Percentiles rank a stretch among this genome's conserved stretches.
phyloP scores from a whole-genome alignment of 371 early-diverging fungal species.

The Smittium mucronatum region DNA sequence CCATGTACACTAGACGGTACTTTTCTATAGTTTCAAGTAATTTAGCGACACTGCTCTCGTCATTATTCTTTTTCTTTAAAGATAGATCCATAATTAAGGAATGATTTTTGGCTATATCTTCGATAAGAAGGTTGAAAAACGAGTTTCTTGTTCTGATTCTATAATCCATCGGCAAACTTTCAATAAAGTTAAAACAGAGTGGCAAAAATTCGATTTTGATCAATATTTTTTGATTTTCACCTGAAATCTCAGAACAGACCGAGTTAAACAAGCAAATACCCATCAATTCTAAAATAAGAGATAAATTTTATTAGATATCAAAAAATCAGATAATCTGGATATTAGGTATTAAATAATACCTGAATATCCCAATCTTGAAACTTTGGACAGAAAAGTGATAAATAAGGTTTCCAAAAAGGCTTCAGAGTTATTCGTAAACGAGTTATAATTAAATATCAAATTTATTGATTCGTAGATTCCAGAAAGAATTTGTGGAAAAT shows the following conservation, averaged over 20 bases:
- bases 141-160: background rate
- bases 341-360: background rate
- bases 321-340: too few relatives aligned
- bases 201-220: background rate
- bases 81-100: background rate
- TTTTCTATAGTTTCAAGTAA: background rate
- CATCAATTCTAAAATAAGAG: background rate
- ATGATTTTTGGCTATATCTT: background rate
- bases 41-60: background rate
- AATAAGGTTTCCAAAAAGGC: too few relatives aligned
- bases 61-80: background rate
- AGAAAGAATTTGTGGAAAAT: too few relatives aligned
- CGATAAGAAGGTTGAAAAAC: background rate
- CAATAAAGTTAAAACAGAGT: background rate
- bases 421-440: too few relatives aligned
- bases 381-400: background rate
- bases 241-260: background rate
- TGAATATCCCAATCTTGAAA: slow-evolving; percentile 10
- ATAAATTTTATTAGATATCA: too few relatives aligned
- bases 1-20: background rate
- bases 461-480: too few relatives aligned
- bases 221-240: background rate
- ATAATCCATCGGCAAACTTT: background rate
- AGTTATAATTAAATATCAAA: too few relatives aligned
- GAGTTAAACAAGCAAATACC: background rate